Evolutionary conservation across 2,329 filamentous ascomycete genomes (phyloP), one percentile per base, ranked within the genome.

Genomic region (Domatiomyces globalis): DNA sequence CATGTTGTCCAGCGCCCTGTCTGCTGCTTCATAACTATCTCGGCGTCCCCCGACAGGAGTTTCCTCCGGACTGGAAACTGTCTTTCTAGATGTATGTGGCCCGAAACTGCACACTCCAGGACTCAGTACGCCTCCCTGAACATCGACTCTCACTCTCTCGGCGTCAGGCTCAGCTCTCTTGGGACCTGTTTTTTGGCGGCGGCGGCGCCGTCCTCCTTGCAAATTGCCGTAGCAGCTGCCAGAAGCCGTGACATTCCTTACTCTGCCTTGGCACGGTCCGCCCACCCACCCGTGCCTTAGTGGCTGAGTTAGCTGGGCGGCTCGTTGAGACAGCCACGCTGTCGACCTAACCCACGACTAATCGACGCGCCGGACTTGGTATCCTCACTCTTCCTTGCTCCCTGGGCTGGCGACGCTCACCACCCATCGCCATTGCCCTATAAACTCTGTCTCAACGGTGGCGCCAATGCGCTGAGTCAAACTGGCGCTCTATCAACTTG

Each of bases 401-500:
- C 15, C 12, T 2, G 15, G 33, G 33, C 15, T 39, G 33, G 33
- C 33, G 33, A 39, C 33, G 8, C 33, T 39, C 10, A 39, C 12
- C 33, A 39, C 33, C 33, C 12, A 4, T 45, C 43, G 12, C n/a
- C n/a, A 17, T 45, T n/a, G 43, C 18, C 43, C 10, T 18, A 10
- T 45, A 3, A 2, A 45, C 9, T 1, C 18, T 27, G 8, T 10
- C 12, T 27, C 18, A 19, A 18, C 22, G 15, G 43, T 20, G 43
- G 43, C 43, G 43, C 43, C 43, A 20, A 10, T 45, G 45, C 45
- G 45, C 45, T 27, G 45, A 25, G 49, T 54, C 56, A 58, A 58
- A 46, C 52, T 58, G 56, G 56, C 56, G 51, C 49, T 50, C 45
- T 42, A 51, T 33, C 50, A 54, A 36, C n/a, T 27, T 33, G 43